These are phyloP conservation scores for Phlyctochytrium bullatum DNA, from an alignment of 192 early-diverging fungal genomes.

Conservation along the genomic window DNA sequence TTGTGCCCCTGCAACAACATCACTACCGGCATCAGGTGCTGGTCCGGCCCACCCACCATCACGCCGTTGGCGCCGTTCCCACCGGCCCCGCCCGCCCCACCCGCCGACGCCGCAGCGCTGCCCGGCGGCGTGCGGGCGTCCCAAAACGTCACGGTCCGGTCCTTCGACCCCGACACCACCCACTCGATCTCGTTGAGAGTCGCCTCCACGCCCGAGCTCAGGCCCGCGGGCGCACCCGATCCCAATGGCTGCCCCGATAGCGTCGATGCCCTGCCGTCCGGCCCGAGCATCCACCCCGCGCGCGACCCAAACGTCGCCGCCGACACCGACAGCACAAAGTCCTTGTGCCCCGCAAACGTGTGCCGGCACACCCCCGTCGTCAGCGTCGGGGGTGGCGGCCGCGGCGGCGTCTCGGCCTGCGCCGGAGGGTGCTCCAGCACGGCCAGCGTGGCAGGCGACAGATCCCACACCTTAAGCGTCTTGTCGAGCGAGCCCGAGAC, in stretches of 20 bases:
- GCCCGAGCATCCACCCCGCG: constrained; percentile 36
- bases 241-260: too few species aligned
- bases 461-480: constrained; percentile 81
- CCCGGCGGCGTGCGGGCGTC: constrained; percentile 61
- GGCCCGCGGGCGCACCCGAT: too few species aligned
- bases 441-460: constrained; percentile 24
- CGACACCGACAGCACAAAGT: constrained; percentile 96
- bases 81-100: too few species aligned
- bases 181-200: constrained; percentile 57
- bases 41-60: too few species aligned
- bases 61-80: background rate
- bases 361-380: constrained; percentile 46
- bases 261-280: background rate
- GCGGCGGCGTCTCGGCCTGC: constrained; percentile 2
- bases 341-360: constrained; percentile 71
- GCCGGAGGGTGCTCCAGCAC: constrained; percentile 19
- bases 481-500: constrained; percentile 81
- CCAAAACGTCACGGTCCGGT: constrained; percentile 93
- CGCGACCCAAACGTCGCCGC: constrained; percentile 39
- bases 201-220: background rate
- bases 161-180: constrained; percentile 91
- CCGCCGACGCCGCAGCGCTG: background rate
- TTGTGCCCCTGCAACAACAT: constrained; percentile 87
- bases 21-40: constrained; percentile 23
- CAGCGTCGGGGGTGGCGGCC: background rate